Percentiles rank a stretch among this genome's conserved stretches.
These are phyloP conservation scores for Galium porrigens DNA, from an alignment of 305 asterid species.

Conservation along the genomic window DNA sequence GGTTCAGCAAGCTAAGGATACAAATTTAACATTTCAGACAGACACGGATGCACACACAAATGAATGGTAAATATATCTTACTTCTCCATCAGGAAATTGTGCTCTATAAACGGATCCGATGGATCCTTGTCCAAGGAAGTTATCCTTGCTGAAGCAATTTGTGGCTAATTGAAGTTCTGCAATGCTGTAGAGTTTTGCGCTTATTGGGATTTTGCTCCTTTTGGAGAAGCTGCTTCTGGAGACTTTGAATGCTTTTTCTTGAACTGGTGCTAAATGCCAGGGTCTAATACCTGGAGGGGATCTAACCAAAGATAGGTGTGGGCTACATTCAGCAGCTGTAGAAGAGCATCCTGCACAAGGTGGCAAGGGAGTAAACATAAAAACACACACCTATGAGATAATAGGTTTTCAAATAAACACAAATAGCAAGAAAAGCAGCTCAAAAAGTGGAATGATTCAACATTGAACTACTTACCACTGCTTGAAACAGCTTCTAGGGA, in stretches of 20 bases:
- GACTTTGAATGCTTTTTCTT: conserved; percentile 32
- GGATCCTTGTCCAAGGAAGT: conserved; percentile 73
- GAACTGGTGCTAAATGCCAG: conserved; percentile 52
- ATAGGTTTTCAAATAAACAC: not conserved
- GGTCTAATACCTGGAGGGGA: conserved; percentile 49
- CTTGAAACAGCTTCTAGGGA: conserved; percentile 32
- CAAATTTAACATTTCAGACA: not conserved
- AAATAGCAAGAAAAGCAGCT: conserved; percentile 5
- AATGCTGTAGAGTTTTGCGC: conserved; percentile 43
- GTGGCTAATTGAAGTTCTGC: conserved; percentile 82
- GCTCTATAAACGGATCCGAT: conserved; percentile 82
- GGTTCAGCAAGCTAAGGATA: conserved; percentile 7
- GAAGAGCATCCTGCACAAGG: conserved; percentile 27
- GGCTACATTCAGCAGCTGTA: conserved; percentile 33
- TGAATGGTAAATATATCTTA: conserved; percentile 18
- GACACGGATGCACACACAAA: not conserved
- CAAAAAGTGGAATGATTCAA: not conserved
- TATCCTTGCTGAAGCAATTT: conserved; percentile 49
- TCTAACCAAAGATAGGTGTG: conserved; percentile 32
- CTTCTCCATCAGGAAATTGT: conserved; percentile 73
- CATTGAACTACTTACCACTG: conserved; percentile 27
- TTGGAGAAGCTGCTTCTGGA: conserved; percentile 41
- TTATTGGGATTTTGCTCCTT: conserved; percentile 26
- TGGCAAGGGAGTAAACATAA: conserved; percentile 9
- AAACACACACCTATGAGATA: not conserved